Conservation (phyloP, 2,329 filamentous ascomycete genomes). For the Ciborinia camelliae region DNA sequence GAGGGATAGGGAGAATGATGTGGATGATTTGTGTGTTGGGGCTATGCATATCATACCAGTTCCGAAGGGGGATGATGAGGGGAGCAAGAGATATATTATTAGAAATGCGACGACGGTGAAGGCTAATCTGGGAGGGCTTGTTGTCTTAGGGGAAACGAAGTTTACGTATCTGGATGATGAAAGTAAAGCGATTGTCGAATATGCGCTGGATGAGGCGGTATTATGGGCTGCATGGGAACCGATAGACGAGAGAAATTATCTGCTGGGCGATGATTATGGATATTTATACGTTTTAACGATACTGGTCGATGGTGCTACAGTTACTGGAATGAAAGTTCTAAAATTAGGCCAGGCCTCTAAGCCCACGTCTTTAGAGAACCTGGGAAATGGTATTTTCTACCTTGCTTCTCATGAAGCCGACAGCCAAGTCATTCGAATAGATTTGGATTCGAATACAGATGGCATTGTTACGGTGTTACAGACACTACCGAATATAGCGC, state of each 20-base stretch:
- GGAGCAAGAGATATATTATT: conserved; percentile 58
- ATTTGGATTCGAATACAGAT: conserved; percentile 43
- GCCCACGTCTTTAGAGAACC: conserved; percentile 74
- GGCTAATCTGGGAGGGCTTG: conserved; percentile 64
- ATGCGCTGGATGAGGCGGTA: conserved; percentile 66
- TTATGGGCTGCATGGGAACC: conserved; percentile 91
- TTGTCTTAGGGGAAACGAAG: conserved; percentile 75
- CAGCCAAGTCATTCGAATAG: conserved; percentile 73
- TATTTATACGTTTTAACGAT: conserved; percentile 81
- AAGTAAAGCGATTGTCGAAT: conserved; percentile 62
- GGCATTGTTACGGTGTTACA: conserved; percentile 63
- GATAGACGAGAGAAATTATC: conserved; percentile 75
- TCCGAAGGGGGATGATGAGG: conserved; percentile 51
- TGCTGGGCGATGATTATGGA: conserved; percentile 92
- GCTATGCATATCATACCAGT: conserved; percentile 62
- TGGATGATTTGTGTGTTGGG: conserved; percentile 53
- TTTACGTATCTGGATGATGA: conserved; percentile 83
- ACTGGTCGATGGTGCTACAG: conserved; percentile 60
- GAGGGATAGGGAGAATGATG: conserved; percentile 53
- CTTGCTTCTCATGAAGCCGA: conserved; percentile 91
- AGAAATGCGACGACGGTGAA: conserved; percentile 48
- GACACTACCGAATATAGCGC: conserved; percentile 78
- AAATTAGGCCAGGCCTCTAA: conserved; percentile 65
- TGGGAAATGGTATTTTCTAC: conserved; percentile 71
- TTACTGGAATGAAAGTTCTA: conserved; percentile 69